Percentiles rank a stretch among this genome's conserved stretches.
Conservation (phyloP, 176 grass and related monocot species). For the Microstegium vimineum region DNA sequence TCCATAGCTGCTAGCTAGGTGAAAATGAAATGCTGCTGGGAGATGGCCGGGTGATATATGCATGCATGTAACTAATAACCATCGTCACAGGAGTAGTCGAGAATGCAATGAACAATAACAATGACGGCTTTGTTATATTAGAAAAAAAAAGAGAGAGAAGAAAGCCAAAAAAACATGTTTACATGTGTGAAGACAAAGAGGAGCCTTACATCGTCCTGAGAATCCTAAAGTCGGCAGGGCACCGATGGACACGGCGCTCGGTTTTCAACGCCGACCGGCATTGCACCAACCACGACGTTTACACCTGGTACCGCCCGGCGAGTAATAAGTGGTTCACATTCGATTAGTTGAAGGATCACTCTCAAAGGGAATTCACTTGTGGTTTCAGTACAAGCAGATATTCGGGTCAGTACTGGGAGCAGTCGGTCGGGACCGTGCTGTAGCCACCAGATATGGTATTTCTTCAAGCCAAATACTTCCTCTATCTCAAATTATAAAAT, state of each 20-base stretch:
- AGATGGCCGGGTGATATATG: too few relatives aligned
- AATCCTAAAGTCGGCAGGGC: not conserved
- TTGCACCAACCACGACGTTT: constrained; percentile 16
- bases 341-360: constrained; percentile 5
- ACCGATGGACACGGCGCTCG: not conserved
- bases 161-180: not conserved
- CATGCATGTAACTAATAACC: not conserved
- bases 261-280: not conserved
- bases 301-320: not conserved
- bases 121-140: not conserved
- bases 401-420: too few relatives aligned
- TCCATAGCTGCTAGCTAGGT: constrained; percentile 2
- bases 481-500: too few relatives aligned
- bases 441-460: constrained; percentile 8
- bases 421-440: not conserved
- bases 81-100: not conserved
- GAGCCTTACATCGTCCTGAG: too few relatives aligned
- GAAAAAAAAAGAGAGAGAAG: not conserved
- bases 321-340: not conserved
- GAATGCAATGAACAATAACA: not conserved
- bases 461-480: constrained; percentile 17
- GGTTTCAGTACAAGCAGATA: too few relatives aligned
- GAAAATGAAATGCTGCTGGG: not conserved
- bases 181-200: too few relatives aligned
- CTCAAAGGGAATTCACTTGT: not conserved